Base-by-base conservation (phyloP, 106 monocot species). In the Xerophyta viscosa region DNA sequence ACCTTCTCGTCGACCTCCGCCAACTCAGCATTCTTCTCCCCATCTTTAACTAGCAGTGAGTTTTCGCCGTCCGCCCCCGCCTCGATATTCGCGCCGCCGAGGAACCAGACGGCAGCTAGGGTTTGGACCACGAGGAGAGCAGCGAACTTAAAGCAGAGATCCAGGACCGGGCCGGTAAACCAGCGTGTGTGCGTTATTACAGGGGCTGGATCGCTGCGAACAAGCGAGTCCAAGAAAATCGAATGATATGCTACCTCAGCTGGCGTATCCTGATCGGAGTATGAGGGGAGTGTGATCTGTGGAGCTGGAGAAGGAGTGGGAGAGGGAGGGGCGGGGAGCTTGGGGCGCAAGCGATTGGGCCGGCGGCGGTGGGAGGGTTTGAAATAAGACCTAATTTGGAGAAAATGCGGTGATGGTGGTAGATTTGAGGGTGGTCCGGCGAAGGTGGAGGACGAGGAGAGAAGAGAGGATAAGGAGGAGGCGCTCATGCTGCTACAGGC, bases 311-410 rank as follows among this genome's bases (percentile, higher is more conserved):
- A 9, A 22, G 68, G 31, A 50, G 39, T 12, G 10, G 23, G 24
- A 29, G 41, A 14, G 44, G 26, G 46, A 51, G 37, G 10, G 7
- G 29, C 48, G 24, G 57, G 68, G 49, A 76, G 66, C 49, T 72
- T 76, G 29, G 48, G 53, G 54, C 76, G 63, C 58, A 82, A 67
- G 46, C 37, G 68, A 64, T 82, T 82, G 24, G 20, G 37, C 24
- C 75, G 76, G 27, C 18, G 56, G 3, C 23, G 42, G 22, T 2
- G 49, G 20, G 4, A 3, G 14, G 43, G 43, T 4, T 44, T 17
- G n/a, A 44, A n/a, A n/a, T n/a, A n/a, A n/a, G n/a, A n/a, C n/a
- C n/a, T n/a, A n/a, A n/a, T n/a, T n/a, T n/a, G 43, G 15, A 44
- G 24, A 9, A 8, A 18, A 3, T 31, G 20, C 9, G 15, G 8